Evolutionary conservation across 805 yeast genomes (phyloP).

Genomic region (Zygosaccharomyces lentus): DNA sequence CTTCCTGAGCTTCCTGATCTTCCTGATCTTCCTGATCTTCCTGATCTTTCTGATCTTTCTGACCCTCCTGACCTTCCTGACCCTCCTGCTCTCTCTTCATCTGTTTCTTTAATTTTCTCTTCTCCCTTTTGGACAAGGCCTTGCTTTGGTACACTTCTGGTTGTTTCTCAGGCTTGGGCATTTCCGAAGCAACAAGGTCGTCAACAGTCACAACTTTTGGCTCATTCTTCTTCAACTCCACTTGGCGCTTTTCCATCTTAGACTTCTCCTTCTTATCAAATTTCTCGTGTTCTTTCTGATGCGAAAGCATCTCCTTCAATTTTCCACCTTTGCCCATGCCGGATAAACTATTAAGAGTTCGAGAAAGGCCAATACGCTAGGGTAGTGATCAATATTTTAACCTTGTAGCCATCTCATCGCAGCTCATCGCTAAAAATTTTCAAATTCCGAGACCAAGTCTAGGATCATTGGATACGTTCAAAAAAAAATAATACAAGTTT

Average conservation of each 20-base stretch:
- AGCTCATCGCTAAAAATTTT: slow-evolving; percentile 23
- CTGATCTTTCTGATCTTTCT: slow-evolving; percentile 38
- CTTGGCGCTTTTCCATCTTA: slow-evolving; percentile 22
- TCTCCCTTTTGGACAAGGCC: slow-evolving; percentile 58
- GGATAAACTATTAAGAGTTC: not conserved
- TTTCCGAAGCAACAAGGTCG: slow-evolving; percentile 20
- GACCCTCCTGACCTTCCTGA: slow-evolving; percentile 48
- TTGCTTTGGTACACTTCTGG: slow-evolving; percentile 44
- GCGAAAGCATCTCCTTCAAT: slow-evolving; percentile 29
- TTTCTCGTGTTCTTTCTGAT: slow-evolving; percentile 27
- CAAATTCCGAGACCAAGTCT: not conserved
- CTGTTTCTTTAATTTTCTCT: slow-evolving; percentile 53
- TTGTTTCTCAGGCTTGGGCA: slow-evolving; percentile 14
- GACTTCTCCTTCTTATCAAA: slow-evolving; percentile 20
- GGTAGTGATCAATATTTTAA: not conserved
- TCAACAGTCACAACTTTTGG: slow-evolving; percentile 35
- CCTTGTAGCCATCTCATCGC: slow-evolving; percentile 20
- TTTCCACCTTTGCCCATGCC: slow-evolving; percentile 35
- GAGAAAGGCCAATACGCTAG: not conserved
- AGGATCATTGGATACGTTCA: slow-evolving; percentile 4
- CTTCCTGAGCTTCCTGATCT: slow-evolving; percentile 27
- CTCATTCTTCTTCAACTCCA: slow-evolving; percentile 24
- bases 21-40: slow-evolving; percentile 40
- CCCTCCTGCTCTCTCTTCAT: slow-evolving; percentile 29
- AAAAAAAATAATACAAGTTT: not conserved